Conservation (phyloP, 495 filamentous ascomycete genomes). For the Penicillium ucsense region DNA sequence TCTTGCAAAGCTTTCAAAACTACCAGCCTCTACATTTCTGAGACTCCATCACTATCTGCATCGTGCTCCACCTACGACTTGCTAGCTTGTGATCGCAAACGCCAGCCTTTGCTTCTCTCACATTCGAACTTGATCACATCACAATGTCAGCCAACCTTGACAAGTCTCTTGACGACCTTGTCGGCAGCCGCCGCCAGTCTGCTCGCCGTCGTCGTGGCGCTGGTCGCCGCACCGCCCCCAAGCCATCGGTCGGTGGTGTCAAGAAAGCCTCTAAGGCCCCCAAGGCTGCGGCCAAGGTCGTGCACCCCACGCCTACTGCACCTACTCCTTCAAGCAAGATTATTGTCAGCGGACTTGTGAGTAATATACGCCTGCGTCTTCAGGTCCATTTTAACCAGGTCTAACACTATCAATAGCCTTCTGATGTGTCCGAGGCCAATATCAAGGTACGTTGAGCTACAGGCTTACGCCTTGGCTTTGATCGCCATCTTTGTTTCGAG, state of each 20-base stretch:
- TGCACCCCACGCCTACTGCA: constrained; percentile 50
- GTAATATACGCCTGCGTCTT: constrained; percentile 18
- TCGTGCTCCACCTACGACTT: constrained; percentile 10
- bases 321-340: constrained; percentile 74
- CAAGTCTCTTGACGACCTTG: constrained; percentile 90
- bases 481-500: constrained; percentile 42
- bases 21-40: no score
- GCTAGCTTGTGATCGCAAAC: constrained; percentile 6
- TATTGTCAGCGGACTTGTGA: constrained; percentile 94
- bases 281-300: constrained; percentile 52
- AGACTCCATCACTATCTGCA: constrained; percentile 2
- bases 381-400: background rate
- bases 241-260: constrained; percentile 64
- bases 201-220: constrained; percentile 42
- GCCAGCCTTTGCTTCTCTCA: constrained; percentile 10
- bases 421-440: constrained; percentile 86
- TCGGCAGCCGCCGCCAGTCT: constrained; percentile 60
- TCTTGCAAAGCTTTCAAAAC: no score
- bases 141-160: constrained; percentile 88
- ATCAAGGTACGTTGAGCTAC: constrained; percentile 98
- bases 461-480: constrained; percentile 47
- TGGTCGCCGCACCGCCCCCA: constrained; percentile 39
- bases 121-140: constrained; percentile 1
- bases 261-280: constrained; percentile 64
- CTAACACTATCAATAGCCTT: constrained; percentile 58